Evolutionary conservation across 2,329 filamentous ascomycete genomes (phyloP).

Genomic region (Pseudofabraea citricarpa): DNA sequence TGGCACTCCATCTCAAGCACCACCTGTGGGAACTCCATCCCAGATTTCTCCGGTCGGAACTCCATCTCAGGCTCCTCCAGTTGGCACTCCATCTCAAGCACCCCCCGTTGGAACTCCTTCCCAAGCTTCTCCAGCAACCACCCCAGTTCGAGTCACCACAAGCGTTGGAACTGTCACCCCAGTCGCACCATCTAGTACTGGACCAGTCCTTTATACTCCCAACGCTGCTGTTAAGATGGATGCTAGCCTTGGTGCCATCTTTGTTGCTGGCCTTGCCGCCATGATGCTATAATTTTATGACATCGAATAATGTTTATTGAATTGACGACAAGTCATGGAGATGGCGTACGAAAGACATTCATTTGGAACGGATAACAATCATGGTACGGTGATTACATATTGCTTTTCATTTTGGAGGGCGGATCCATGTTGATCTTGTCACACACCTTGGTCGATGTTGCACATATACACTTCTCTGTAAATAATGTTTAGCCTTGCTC

Average conservation of each 20-base stretch:
- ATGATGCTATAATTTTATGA: conserved; percentile 10
- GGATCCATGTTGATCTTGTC: not conserved
- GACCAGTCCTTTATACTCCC: conserved; percentile 6
- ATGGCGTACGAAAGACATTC: conserved; percentile 8
- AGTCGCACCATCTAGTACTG: not conserved
- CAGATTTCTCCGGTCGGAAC: no score
- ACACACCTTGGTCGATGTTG: not conserved
- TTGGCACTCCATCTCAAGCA: not conserved
- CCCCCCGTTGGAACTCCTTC: not conserved
- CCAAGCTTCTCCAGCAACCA: not conserved
- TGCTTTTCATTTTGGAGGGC: not conserved
- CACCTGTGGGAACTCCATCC: no score
- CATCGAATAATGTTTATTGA: conserved; percentile 6
- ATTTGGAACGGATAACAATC: conserved; percentile 12
- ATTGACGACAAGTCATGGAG: not conserved
- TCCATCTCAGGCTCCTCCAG: no score
- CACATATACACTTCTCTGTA: not conserved
- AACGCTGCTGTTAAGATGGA: not conserved
- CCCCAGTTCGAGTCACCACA: not conserved
- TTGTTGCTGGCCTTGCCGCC: not conserved
- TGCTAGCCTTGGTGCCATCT: not conserved
- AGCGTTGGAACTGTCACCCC: conserved; percentile 4
- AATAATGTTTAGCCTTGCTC: not conserved
- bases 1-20: not conserved
- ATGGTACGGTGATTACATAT: not conserved